Evolutionary conservation across 1,139 yeast species (phyloP).

Genomic region (Diutina ranongensis): DNA sequence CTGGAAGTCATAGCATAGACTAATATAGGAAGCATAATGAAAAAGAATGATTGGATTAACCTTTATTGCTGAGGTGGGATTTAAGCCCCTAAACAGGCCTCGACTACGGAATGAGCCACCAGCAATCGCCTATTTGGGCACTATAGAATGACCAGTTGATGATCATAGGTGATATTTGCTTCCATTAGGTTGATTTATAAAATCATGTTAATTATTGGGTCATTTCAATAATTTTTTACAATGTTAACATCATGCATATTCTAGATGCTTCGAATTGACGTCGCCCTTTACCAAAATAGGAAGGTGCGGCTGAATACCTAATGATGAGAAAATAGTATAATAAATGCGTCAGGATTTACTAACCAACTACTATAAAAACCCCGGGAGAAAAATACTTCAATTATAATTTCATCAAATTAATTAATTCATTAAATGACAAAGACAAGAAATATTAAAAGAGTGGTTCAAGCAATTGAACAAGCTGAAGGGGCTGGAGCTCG

Average conservation of each 20-base stretch:
- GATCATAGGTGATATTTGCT: no score
- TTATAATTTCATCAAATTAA: background rate
- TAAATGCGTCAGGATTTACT: no score
- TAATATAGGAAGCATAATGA: background rate
- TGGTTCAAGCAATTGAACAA: slow-evolving; percentile 22
- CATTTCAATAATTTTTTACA: no score
- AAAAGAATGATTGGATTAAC: no score
- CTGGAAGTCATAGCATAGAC: slow-evolving; percentile 2
- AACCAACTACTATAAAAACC: background rate
- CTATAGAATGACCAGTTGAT: no score
- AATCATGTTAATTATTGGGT: no score
- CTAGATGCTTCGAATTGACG: background rate
- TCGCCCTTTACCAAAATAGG: background rate
- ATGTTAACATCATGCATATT: background rate
- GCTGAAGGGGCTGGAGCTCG: slow-evolving; percentile 82
- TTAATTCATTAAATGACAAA: background rate
- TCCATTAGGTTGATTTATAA: no score
- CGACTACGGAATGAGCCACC: no score
- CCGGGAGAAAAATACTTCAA: background rate
- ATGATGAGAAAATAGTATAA: background rate
- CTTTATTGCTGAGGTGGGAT: no score
- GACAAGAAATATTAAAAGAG: background rate
- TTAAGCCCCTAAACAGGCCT: no score
- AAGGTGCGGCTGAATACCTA: background rate
- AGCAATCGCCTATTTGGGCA: no score